Evolutionary conservation across 441 rosid species (phyloP), one percentile per base, ranked within the genome.

Genomic region (Mallotus japonicus): DNA sequence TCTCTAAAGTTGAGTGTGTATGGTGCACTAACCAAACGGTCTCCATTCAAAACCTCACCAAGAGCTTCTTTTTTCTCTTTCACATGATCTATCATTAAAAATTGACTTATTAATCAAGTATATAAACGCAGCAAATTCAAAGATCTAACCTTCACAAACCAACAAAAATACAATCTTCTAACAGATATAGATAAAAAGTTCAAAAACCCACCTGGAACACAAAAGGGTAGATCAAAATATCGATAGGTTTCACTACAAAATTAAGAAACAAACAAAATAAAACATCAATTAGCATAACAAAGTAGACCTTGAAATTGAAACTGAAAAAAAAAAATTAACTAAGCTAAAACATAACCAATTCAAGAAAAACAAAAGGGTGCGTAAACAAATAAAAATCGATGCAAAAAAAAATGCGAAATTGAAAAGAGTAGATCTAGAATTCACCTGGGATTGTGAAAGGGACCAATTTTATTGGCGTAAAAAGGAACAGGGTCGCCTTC

Each of bases 61-160:
- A 90, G 85, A 71, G 93, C 91, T 86, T 90, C 89, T 79, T 82
- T 87, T 83, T 90, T 90, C 79, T 90, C 93, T 75, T 86, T 88
- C 76, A 83, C 69, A 65, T 75, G 84, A 77, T 81, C 95, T 90
- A 73, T 1, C 50, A 79, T 58, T n/a, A 15, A 74, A 63, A 68
- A 64, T 12, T 4, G 69, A 66, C 24, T 65, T n/a, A 5, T 19
- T 50, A 17, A 19, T 20, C 6, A 72, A 16, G 66, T 11, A 11
- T 0, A 8, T 11, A 32, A 28, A 32, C 1, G 16, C 10, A 49
- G 20, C 6, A 40, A 62, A 40, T 17, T 13, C 20, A 28, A 64
- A 56, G 20, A 37, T 40, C 28, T 42, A 42, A 10, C 13, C 12
- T 49, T 13, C 40, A 37, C 40, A 37, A 37, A 37, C 40, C 40